phyloP scores from a whole-genome alignment of 2,329 filamentous ascomycete genomes.

The Didymella pomorum region DNA sequence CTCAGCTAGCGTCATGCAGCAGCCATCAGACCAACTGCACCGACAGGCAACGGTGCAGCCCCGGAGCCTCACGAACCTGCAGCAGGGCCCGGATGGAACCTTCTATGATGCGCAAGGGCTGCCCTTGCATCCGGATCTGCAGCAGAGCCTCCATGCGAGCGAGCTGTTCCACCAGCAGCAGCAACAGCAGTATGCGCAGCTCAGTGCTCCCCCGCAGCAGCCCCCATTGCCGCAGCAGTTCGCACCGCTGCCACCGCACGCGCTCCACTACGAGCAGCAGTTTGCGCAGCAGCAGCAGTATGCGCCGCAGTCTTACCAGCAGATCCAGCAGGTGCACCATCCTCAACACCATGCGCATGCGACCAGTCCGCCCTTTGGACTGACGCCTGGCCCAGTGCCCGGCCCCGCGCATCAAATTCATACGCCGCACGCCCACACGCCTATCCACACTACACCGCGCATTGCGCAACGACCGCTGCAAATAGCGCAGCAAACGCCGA shows the following conservation, averaged over 20 bases:
- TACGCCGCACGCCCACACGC: conserved; percentile 9
- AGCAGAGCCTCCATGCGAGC: conserved; percentile 48
- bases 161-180: conserved; percentile 37
- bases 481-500: conserved; percentile 23
- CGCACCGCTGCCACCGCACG: conserved; percentile 26
- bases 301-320: conserved; percentile 32
- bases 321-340: conserved; percentile 5
- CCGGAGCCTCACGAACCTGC: conserved; percentile 39
- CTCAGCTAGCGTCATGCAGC: conserved; percentile 30
- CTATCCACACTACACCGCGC: conserved; percentile 26
- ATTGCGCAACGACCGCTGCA: conserved; percentile 27
- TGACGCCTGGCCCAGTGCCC: conserved; percentile 29
- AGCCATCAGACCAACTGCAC: conserved; percentile 27
- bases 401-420: conserved; percentile 17
- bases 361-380: conserved; percentile 34
- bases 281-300: conserved; percentile 26
- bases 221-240: conserved; percentile 3
- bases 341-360: conserved; percentile 23
- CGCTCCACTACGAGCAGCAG: conserved; percentile 49
- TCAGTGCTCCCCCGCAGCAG: conserved; percentile 31
- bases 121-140: conserved; percentile 43
- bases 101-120: conserved; percentile 31
- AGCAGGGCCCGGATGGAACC: conserved; percentile 39
- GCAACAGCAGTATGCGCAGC: conserved; percentile 18
- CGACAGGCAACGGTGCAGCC: conserved; percentile 22